Percentiles rank a stretch among this genome's conserved stretches.
phyloP scores from a whole-genome alignment of 345 rosid genomes.

The Psidium friedrichsthalianum region DNA sequence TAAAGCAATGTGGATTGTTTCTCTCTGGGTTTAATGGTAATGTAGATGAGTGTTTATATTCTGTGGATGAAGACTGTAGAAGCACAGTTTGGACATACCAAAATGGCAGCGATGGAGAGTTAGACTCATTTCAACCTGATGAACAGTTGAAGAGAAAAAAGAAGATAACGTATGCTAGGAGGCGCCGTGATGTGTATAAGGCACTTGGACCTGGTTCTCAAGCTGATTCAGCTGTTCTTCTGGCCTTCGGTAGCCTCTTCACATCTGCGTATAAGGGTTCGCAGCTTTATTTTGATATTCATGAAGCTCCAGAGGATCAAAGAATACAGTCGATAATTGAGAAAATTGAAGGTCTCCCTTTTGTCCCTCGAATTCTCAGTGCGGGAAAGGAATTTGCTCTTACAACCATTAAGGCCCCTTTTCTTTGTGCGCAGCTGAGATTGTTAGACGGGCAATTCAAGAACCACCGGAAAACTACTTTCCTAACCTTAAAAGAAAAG shows the following conservation, averaged over 20 bases:
- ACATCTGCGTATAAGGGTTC: constrained; percentile 80
- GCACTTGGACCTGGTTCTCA: constrained; percentile 62
- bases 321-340: constrained; percentile 46
- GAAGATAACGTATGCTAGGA: constrained; percentile 53
- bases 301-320: constrained; percentile 22
- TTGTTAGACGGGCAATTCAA: constrained; percentile 94
- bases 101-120: constrained; percentile 37
- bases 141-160: constrained; percentile 72
- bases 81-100: constrained; percentile 73
- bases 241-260: constrained; percentile 87
- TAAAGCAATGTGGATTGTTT: constrained; percentile 57
- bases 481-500: constrained; percentile 47
- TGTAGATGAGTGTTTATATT: constrained; percentile 50
- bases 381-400: constrained; percentile 51
- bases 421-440: constrained; percentile 85
- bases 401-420: constrained; percentile 50
- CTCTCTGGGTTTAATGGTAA: constrained; percentile 60
- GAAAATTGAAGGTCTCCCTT: constrained; percentile 59
- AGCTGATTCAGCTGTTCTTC: constrained; percentile 48
- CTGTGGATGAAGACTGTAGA: constrained; percentile 76
- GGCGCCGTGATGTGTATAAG: constrained; percentile 50
- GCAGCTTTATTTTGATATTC: constrained; percentile 52
- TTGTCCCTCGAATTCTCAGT: constrained; percentile 54
- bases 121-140: constrained; percentile 74
- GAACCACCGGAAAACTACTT: constrained; percentile 72